These are phyloP conservation scores for Malus hybrid DNA, from an alignment of 331 rosid species.

Conservation along the genomic window DNA sequence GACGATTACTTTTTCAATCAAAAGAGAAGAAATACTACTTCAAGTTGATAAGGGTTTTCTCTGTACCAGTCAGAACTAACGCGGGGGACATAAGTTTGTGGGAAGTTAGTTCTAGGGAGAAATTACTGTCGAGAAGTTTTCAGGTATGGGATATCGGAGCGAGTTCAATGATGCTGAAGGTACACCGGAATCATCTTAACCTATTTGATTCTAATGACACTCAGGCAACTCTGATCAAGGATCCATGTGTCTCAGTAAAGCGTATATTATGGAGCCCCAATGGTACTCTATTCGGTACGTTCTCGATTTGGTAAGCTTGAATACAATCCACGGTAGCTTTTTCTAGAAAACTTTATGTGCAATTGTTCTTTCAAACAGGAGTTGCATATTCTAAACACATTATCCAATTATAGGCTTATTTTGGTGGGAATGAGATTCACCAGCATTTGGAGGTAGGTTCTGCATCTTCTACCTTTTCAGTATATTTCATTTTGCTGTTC, in stretches of 20 bases:
- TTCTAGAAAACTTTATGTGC: neutral
- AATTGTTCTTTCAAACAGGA: slow-evolving; percentile 37
- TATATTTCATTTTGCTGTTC: neutral
- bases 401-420: slow-evolving; percentile 70
- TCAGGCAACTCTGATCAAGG: slow-evolving; percentile 41
- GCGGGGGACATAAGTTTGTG: slow-evolving; percentile 74
- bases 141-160: slow-evolving; percentile 64
- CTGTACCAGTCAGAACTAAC: slow-evolving; percentile 48
- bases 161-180: slow-evolving; percentile 62
- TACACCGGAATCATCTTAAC: neutral
- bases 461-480: neutral
- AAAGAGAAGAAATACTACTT: neutral
- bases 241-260: slow-evolving; percentile 41
- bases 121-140: slow-evolving; percentile 51
- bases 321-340: slow-evolving; percentile 1
- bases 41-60: neutral
- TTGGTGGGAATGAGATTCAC: slow-evolving; percentile 55
- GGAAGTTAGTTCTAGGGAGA: slow-evolving; percentile 77
- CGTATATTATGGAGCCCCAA: slow-evolving; percentile 51
- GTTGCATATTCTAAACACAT: slow-evolving; percentile 92
- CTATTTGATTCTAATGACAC: slow-evolving; percentile 6
- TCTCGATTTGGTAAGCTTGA: neutral
- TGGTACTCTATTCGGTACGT: slow-evolving; percentile 43
- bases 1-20: neutral
- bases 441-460: slow-evolving; percentile 71